A percentile compares a stretch with the other conserved stretches of the same genome.
These are phyloP conservation scores for Saccharum officinarum DNA, from an alignment of 176 grass and related monocot genomes.

Conservation along the genomic window DNA sequence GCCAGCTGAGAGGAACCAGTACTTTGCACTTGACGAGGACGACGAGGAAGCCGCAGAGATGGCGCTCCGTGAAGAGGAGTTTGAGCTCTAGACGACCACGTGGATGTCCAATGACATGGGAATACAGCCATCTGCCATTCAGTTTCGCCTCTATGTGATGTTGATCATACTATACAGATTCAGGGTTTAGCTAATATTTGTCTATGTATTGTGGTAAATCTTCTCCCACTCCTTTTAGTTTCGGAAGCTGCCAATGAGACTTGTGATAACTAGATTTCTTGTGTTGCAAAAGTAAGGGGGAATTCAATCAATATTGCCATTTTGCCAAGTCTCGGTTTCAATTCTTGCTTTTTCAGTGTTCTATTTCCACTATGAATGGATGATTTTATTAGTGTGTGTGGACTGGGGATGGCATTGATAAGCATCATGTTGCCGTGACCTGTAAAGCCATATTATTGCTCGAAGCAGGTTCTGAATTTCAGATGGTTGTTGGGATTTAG, in stretches of 20 bases:
- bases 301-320: slow-evolving; percentile 16
- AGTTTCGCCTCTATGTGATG: slow-evolving; percentile 31
- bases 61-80: slow-evolving; percentile 86
- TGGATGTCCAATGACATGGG: neutral
- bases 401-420: neutral
- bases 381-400: neutral
- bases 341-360: neutral
- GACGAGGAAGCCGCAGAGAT: slow-evolving; percentile 94
- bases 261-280: slow-evolving; percentile 36
- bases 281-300: slow-evolving; percentile 32
- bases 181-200: slow-evolving; percentile 50
- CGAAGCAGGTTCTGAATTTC: neutral
- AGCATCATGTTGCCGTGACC: neutral
- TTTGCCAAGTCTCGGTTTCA: slow-evolving; percentile 18
- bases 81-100: slow-evolving; percentile 66
- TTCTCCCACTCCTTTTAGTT: slow-evolving; percentile 20
- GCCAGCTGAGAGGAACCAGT: slow-evolving; percentile 92
- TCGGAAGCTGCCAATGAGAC: slow-evolving; percentile 12
- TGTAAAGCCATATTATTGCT: neutral
- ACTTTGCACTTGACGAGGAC: slow-evolving; percentile 77
- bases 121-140: slow-evolving; percentile 4
- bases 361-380: neutral
- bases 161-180: slow-evolving; percentile 64
- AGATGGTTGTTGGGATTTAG: neutral
- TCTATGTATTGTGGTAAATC: slow-evolving; percentile 43